phyloP scores from a whole-genome alignment of 805 yeast species.

The Myxozyma vanderwaltii region DNA sequence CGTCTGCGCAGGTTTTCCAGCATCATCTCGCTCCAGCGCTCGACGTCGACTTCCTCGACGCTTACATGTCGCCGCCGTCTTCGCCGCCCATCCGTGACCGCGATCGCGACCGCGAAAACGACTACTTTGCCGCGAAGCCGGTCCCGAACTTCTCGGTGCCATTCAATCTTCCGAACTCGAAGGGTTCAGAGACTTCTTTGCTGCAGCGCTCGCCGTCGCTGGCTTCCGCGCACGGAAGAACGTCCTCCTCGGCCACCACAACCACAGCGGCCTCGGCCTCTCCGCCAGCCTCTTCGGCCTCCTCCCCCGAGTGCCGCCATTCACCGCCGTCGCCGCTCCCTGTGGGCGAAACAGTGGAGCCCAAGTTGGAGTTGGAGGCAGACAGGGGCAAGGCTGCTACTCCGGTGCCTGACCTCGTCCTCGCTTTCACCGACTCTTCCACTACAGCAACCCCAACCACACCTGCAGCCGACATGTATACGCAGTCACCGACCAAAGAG shows the following conservation, averaged over 20 bases:
- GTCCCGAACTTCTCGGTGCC: constrained; percentile 7
- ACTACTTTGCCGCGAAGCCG: not conserved
- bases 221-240: not conserved
- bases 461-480: too few species aligned
- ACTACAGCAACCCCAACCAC: too few species aligned
- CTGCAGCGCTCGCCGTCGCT: too few species aligned
- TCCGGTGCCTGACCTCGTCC: too few species aligned
- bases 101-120: not conserved
- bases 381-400: too few species aligned
- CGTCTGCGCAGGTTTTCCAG: constrained; percentile 5
- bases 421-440: too few species aligned
- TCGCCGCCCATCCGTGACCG: too few species aligned
- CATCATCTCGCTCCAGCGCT: constrained; percentile 2
- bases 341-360: too few species aligned
- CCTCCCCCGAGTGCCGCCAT: not conserved
- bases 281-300: constrained; percentile 1
- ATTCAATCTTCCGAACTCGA: not conserved
- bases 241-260: constrained; percentile 1
- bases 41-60: constrained; percentile 4
- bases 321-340: not conserved
- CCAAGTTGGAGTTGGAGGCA: too few species aligned
- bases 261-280: too few species aligned
- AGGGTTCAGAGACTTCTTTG: too few species aligned
- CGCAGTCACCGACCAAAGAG: not conserved
- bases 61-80: constrained; percentile 5